These are phyloP conservation scores for Sungouiella thailandica DNA, from an alignment of 805 yeast genomes.

Conservation along the genomic window DNA sequence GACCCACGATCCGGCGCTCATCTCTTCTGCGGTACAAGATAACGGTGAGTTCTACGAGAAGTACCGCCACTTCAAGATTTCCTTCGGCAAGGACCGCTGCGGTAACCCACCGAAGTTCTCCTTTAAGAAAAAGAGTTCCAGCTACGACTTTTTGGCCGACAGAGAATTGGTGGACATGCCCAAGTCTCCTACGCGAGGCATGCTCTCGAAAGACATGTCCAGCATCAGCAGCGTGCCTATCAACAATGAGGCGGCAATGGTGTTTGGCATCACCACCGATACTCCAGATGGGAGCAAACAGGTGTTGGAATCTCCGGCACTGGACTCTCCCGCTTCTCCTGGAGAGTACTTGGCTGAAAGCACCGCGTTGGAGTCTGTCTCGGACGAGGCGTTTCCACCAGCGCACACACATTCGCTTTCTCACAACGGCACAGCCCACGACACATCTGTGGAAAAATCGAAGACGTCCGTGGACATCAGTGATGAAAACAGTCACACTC, in stretches of 20 bases:
- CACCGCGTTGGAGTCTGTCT: neutral
- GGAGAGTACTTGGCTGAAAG: constrained; percentile 4
- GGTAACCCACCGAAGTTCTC: constrained; percentile 63
- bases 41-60: constrained; percentile 31
- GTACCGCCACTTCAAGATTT: constrained; percentile 53
- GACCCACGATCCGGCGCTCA: constrained; percentile 20
- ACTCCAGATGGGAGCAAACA: neutral
- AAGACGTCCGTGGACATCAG: no score
- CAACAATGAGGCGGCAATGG: constrained; percentile 38
- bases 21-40: constrained; percentile 36
- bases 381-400: neutral
- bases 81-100: constrained; percentile 77
- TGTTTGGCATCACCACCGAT: constrained; percentile 38
- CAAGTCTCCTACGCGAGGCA: neutral
- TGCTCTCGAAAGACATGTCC: neutral
- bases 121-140: constrained; percentile 36
- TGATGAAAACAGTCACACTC: no score
- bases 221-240: no score
- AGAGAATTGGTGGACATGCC: neutral
- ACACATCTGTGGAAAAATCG: no score
- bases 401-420: no score
- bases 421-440: no score
- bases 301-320: neutral
- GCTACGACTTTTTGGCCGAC: neutral
- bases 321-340: neutral